Percentiles rank a stretch among this genome's conserved stretches.
Evolutionary conservation across 441 rosid species (phyloP).

Genomic region (Populus hybrid): DNA sequence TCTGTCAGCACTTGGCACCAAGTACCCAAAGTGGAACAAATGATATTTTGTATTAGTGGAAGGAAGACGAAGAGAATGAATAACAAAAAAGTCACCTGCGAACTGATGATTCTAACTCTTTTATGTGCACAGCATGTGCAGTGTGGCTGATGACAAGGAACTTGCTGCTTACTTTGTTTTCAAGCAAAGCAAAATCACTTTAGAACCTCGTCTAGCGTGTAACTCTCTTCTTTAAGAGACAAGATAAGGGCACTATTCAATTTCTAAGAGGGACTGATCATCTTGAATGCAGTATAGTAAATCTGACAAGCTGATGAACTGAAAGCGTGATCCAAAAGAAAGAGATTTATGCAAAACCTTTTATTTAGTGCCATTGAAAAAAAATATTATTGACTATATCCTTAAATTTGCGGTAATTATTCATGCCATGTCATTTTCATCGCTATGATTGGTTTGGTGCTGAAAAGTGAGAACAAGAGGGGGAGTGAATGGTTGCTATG

Average conservation of each 20-base stretch:
- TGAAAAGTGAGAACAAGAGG: background rate
- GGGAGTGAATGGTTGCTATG: background rate
- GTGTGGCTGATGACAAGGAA: background rate
- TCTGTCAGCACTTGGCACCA: background rate
- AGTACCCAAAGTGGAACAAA: background rate
- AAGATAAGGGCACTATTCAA: background rate
- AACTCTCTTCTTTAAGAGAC: background rate
- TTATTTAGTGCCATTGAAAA: too few species aligned
- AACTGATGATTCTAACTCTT: background rate
- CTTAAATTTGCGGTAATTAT: too few species aligned
- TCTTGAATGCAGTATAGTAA: background rate
- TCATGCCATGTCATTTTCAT: background rate
- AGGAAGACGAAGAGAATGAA: background rate
- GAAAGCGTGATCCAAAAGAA: background rate
- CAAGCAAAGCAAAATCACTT: background rate
- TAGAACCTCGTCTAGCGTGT: background rate
- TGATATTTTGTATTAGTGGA: background rate
- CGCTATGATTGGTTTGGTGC: background rate
- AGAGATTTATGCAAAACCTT: background rate
- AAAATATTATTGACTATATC: too few species aligned
- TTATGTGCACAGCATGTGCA: background rate
- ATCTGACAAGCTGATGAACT: background rate
- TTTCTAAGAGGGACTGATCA: background rate
- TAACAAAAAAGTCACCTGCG: background rate
- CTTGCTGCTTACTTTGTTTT: background rate